Conservation (phyloP, 129 eudicot species). For the Flaveria brownii region DNA sequence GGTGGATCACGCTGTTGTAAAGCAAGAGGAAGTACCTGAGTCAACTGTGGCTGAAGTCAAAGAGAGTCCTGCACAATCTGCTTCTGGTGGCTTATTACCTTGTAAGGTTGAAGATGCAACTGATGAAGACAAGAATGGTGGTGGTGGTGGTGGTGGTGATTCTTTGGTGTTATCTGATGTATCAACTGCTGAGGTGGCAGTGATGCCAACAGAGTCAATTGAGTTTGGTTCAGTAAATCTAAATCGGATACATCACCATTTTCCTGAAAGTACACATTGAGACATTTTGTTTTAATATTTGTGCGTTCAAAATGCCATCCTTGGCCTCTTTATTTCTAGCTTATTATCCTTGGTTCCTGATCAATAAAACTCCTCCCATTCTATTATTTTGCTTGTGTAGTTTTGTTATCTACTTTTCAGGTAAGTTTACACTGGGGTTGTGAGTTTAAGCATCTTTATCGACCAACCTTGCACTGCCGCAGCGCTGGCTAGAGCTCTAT, state of each 20-base stretch:
- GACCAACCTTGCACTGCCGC: neutral
- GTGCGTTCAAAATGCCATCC: constrained; percentile 39
- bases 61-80: constrained; percentile 15
- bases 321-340: constrained; percentile 22
- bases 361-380: constrained; percentile 48
- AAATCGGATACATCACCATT: constrained; percentile 91
- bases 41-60: constrained; percentile 9
- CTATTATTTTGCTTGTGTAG: constrained; percentile 21
- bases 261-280: constrained; percentile 99
- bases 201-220: constrained; percentile 59
- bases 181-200: constrained; percentile 54
- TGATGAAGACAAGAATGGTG: constrained; percentile 32
- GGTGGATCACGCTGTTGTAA: constrained; percentile 27
- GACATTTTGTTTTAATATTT: constrained; percentile 41
- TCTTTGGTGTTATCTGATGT: constrained; percentile 45
- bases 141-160: neutral
- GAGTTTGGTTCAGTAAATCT: constrained; percentile 77
- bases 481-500: neutral
- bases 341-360: constrained; percentile 34
- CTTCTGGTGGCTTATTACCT: constrained; percentile 32
- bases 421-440: neutral
- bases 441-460: neutral
- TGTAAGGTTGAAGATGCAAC: constrained; percentile 31
- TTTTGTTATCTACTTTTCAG: constrained; percentile 11
- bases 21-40: constrained; percentile 33